Evolutionary conservation across 345 rosid genomes (phyloP).

Genomic region (Corymbia maculata): DNA sequence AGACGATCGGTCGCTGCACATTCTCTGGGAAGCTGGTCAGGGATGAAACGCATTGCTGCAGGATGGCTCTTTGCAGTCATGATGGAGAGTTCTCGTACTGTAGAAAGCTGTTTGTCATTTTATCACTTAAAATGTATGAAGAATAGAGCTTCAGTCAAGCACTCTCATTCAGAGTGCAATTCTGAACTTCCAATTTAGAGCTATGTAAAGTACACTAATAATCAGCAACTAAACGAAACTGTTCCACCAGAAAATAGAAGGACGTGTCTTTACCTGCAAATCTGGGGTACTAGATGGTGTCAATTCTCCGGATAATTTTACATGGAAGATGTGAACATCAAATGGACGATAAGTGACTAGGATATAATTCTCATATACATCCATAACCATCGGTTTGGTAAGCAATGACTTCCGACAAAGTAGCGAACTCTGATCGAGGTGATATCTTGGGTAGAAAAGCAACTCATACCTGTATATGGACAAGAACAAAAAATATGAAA

Average conservation of each 20-base stretch:
- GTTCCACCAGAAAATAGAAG: neutral
- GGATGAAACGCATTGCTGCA: slow-evolving; percentile 98
- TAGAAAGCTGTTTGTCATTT: slow-evolving; percentile 99
- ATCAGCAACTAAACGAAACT: neutral
- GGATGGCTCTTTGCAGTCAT: slow-evolving; percentile 99
- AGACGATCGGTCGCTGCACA: slow-evolving; percentile 24
- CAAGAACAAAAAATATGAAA: neutral
- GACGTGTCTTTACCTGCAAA: slow-evolving; percentile 59
- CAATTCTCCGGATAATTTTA: slow-evolving; percentile 61
- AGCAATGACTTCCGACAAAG: slow-evolving; percentile 83
- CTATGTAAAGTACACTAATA: neutral
- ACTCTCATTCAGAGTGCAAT: slow-evolving; percentile 7
- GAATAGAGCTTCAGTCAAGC: slow-evolving; percentile 23
- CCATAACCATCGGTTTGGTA: slow-evolving; percentile 96
- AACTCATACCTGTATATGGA: slow-evolving; percentile 60
- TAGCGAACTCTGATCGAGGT: slow-evolving; percentile 88
- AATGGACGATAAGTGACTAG: slow-evolving; percentile 88
- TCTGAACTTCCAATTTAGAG: slow-evolving; percentile 1
- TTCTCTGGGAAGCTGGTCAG: slow-evolving; percentile 69
- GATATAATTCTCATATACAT: slow-evolving; percentile 76
- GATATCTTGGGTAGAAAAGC: slow-evolving; percentile 95
- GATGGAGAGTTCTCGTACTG: slow-evolving; percentile 99
- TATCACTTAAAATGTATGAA: slow-evolving; percentile 86
- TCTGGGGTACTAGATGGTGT: slow-evolving; percentile 67
- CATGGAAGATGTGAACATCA: slow-evolving; percentile 88